Conservation (phyloP, 1,139 yeast genomes). For the Blastobotrys persicus region DNA sequence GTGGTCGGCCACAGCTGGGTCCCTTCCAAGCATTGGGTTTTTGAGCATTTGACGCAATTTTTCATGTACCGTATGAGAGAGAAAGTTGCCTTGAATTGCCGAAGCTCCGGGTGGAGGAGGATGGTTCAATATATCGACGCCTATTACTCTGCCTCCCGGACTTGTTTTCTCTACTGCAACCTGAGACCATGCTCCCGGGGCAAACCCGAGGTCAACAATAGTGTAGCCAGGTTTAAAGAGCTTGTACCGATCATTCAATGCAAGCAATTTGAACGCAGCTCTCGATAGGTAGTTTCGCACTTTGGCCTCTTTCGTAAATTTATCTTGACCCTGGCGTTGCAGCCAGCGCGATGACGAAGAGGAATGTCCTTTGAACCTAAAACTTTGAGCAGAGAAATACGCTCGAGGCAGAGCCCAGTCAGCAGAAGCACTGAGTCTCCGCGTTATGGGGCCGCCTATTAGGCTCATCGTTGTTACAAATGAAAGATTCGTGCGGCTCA, state of each 20-base stretch:
- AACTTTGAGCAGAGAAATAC: background rate
- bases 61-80: slow-evolving; percentile 33
- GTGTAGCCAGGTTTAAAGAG: slow-evolving; percentile 56
- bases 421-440: background rate
- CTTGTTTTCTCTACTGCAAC: slow-evolving; percentile 63
- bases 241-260: slow-evolving; percentile 59
- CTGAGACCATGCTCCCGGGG: slow-evolving; percentile 96
- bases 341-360: slow-evolving; percentile 73
- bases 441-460: background rate
- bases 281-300: slow-evolving; percentile 66
- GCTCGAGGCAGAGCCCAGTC: background rate
- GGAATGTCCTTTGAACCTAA: background rate
- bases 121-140: slow-evolving; percentile 79
- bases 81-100: slow-evolving; percentile 81
- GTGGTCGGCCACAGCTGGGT: slow-evolving; percentile 46
- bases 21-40: slow-evolving; percentile 39
- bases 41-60: slow-evolving; percentile 1
- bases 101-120: slow-evolving; percentile 79
- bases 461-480: no score
- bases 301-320: slow-evolving; percentile 64
- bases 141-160: slow-evolving; percentile 65
- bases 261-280: slow-evolving; percentile 81
- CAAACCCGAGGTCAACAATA: slow-evolving; percentile 86
- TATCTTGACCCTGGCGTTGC: slow-evolving; percentile 63
- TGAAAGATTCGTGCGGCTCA: no score